Base-by-base conservation (phyloP, 768 basidiomycete species). In the Kockovaella imperatae region DNA sequence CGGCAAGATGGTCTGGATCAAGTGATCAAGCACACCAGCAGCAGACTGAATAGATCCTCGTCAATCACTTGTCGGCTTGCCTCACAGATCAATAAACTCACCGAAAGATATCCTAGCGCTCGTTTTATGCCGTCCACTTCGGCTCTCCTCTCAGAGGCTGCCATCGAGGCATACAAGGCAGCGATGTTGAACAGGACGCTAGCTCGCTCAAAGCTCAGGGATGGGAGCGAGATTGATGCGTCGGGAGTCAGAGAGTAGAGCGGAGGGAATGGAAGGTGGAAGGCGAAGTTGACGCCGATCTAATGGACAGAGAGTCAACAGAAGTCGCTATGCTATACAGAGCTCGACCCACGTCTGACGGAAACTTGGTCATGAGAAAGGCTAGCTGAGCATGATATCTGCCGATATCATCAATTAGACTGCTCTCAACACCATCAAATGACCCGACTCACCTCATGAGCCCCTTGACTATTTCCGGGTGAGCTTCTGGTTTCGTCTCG, bases 331-430 rank as follows among this genome's bases (percentile, higher is more conserved):
- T 24, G 5, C 1, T 35, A 49, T 17, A 32, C 3, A 26, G 11
- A 25, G 18, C 14, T n/a, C 14, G 23, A 38, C 75, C 25, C 31
- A 79, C 91, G 70, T 93, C 82, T 5, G 77, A 72, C 2, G 93
- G 91, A 5, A 97, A 74, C 66, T 96, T 96, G 11, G 83, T 81
- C 53, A 86, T 71, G 26, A 90, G 78, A 52, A 84, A 89, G 0
- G 82, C 75, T 30, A 96, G 79, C 65, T 93, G 91, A 3, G 88
- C 86, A 57, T 95, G 86, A 67, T 97, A 97, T 36, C 93, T 96
- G 56, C 35, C 35, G n/a, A 29, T 53, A 35, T 28, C 47, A 30
- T 52, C 20, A 35, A 28, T 20, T 20, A 38, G 8, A 21, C 13
- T 13, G 7, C 2, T 5, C 20, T 20, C 5, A 15, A 50, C 3